Conservation (phyloP, 73 alveolate species). For the Diophrys sp. region DNA sequence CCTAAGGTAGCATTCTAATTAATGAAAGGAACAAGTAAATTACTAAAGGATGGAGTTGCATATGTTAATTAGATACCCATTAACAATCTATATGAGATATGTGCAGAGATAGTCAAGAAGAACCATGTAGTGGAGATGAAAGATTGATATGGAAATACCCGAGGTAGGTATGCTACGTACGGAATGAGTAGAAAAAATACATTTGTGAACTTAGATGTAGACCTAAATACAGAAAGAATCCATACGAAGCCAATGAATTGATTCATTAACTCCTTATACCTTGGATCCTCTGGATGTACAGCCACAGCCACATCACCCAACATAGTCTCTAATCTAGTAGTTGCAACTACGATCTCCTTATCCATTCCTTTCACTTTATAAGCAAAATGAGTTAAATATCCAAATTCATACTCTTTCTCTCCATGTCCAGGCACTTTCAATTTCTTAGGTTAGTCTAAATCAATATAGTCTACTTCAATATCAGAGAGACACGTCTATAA, state of each 20-base stretch:
- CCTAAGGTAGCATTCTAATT: too few relatives aligned
- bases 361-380: constrained; percentile 84
- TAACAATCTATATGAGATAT: too few relatives aligned
- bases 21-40: too few relatives aligned
- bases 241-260: constrained; percentile 84
- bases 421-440: constrained; percentile 89
- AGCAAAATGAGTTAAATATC: constrained; percentile 87
- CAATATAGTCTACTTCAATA: constrained; percentile 91
- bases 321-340: constrained; percentile 99
- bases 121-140: too few relatives aligned
- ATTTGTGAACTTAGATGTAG: too few relatives aligned
- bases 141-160: too few relatives aligned
- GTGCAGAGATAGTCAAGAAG: too few relatives aligned
- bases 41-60: too few relatives aligned
- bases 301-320: constrained; percentile 98
- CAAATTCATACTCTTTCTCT: constrained; percentile 85
- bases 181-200: too few relatives aligned
- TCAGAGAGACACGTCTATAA: constrained; percentile 97
- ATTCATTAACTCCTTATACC: constrained; percentile 90
- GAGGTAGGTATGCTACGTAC: too few relatives aligned
- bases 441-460: constrained; percentile 68
- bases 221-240: too few relatives aligned
- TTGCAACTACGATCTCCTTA: constrained; percentile 83
- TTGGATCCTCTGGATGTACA: constrained; percentile 94
- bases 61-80: too few relatives aligned